A percentile compares a stretch with the other conserved stretches of the same genome.
phyloP scores from a whole-genome alignment of 2,329 filamentous ascomycete species.

The Fusarium decemcellulare region DNA sequence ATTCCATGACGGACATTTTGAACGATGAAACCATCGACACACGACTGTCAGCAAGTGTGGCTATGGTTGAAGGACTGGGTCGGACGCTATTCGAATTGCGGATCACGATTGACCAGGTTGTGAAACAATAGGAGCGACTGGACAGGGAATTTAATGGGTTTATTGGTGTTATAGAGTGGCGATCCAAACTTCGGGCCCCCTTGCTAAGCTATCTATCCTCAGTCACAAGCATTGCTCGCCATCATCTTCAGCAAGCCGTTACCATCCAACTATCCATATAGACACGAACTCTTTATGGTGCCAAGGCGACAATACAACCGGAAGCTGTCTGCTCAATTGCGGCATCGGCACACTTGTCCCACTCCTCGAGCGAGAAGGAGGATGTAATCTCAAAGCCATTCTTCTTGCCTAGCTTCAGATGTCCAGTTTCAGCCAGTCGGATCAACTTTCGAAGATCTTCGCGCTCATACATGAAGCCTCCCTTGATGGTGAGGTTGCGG shows the following conservation, averaged over 20 bases:
- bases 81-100: conserved; percentile 38
- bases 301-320: conserved; percentile 28
- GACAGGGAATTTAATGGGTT: neutral
- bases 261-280: no score
- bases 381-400: conserved; percentile 29
- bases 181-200: no score
- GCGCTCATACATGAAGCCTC: conserved; percentile 58
- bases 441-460: conserved; percentile 32
- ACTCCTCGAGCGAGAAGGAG: conserved; percentile 30
- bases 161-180: neutral
- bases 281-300: conserved; percentile 4
- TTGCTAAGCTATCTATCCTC: no score
- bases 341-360: conserved; percentile 31
- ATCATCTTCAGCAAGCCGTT: no score
- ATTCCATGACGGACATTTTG: conserved; percentile 22
- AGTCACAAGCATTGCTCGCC: no score
- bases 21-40: neutral
- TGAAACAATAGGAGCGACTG: neutral
- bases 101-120: conserved; percentile 9
- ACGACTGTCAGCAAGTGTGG: conserved; percentile 13
- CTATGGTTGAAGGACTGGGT: conserved; percentile 25
- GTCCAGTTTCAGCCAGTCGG: conserved; percentile 27
- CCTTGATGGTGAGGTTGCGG: conserved; percentile 53
- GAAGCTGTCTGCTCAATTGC: conserved; percentile 28
- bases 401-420: conserved; percentile 28